Percentiles rank a stretch among this genome's conserved stretches.
Evolutionary conservation across 345 rosid genomes (phyloP).

Genomic region (Noccaea caerulescens): DNA sequence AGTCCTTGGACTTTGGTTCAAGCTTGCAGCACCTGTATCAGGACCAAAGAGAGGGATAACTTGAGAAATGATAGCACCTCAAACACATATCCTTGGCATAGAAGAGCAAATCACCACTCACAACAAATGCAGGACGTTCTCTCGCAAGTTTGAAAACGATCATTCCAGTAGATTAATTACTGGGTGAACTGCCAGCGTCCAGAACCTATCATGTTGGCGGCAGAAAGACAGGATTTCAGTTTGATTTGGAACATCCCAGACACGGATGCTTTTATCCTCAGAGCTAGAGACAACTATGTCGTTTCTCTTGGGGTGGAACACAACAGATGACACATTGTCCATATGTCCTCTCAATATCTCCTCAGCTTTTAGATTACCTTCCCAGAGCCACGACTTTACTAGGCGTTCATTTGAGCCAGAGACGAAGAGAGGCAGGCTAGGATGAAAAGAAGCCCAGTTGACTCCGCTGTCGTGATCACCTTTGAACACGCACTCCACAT

Average conservation of each 20-base stretch:
- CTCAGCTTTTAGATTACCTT: no score
- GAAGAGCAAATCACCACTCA: slow-evolving; percentile 75
- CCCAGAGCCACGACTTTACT: no score
- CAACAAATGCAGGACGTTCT: slow-evolving; percentile 90
- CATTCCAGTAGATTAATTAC: slow-evolving; percentile 95
- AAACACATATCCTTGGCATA: slow-evolving; percentile 83
- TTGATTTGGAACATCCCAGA: slow-evolving; percentile 63
- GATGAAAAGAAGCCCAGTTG: no score
- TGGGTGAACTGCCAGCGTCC: slow-evolving; percentile 89
- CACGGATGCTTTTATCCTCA: slow-evolving; percentile 88
- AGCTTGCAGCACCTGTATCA: slow-evolving; percentile 56
- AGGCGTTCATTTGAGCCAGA: no score
- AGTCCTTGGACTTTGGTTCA: slow-evolving; percentile 90
- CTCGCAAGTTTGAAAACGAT: slow-evolving; percentile 83
- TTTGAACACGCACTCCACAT: no score
- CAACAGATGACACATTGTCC: slow-evolving; percentile 64
- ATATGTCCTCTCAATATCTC: no score
- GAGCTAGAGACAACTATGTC: slow-evolving; percentile 92
- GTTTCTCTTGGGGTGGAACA: slow-evolving; percentile 73
- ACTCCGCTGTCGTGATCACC: no score
- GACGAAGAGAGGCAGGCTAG: no score
- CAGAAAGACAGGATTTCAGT: slow-evolving; percentile 88
- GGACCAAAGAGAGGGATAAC: slow-evolving; percentile 83
- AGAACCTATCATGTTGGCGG: slow-evolving; percentile 84
- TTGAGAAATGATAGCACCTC: slow-evolving; percentile 76